Percentiles rank a stretch among this genome's conserved stretches.
Evolutionary conservation across 345 rosid species (phyloP).

Genomic region (Euclidium syriacum): DNA sequence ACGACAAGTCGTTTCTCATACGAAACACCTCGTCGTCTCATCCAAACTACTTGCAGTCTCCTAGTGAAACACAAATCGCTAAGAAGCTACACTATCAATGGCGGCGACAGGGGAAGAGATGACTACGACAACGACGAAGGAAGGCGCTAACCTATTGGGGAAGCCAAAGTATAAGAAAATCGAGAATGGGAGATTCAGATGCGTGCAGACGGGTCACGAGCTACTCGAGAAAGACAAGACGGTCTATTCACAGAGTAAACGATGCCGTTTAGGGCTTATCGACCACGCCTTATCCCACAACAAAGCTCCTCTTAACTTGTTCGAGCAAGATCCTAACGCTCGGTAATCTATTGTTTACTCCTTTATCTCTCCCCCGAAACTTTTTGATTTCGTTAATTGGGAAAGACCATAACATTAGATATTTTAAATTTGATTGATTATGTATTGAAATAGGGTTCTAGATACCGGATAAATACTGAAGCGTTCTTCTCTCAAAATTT

Average conservation of each 20-base stretch:
- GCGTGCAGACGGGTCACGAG: conserved; percentile 93
- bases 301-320: conserved; percentile 83
- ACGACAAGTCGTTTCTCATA: conserved; percentile 4
- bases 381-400: neutral
- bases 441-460: neutral
- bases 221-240: conserved; percentile 65
- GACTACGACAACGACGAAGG: conserved; percentile 33
- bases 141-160: conserved; percentile 68
- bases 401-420: neutral
- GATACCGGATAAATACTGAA: neutral
- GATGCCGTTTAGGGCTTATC: conserved; percentile 87
- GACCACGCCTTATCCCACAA: conserved; percentile 60
- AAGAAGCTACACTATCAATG: conserved; percentile 20
- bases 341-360: conserved; percentile 39
- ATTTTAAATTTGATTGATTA: neutral
- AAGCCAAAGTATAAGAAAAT: conserved; percentile 55
- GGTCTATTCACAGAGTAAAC: conserved; percentile 66
- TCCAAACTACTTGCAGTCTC: conserved; percentile 5
- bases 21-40: conserved; percentile 10
- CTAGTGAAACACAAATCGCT: neutral
- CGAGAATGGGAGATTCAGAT: conserved; percentile 72
- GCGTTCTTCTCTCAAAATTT: neutral
- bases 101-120: conserved; percentile 26
- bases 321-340: conserved; percentile 67
- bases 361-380: neutral